Evolutionary conservation across 805 yeast genomes (phyloP).

Genomic region (Ogataea saltuana): DNA sequence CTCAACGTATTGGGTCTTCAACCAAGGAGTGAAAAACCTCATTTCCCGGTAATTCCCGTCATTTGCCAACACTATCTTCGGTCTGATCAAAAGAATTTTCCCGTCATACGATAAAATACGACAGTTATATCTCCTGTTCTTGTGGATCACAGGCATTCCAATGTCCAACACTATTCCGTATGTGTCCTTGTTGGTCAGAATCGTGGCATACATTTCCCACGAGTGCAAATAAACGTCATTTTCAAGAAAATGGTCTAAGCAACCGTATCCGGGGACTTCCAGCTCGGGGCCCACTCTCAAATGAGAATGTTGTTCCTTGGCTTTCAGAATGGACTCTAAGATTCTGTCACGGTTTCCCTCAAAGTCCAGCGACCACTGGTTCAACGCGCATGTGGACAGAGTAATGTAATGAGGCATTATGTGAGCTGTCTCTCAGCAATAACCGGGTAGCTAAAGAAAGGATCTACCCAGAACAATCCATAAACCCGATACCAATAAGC

Average conservation of each 20-base stretch:
- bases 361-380: slow-evolving; percentile 98
- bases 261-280: slow-evolving; percentile 93
- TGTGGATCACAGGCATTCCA: slow-evolving; percentile 92
- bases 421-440: background rate
- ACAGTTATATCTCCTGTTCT: slow-evolving; percentile 88
- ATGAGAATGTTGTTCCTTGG: slow-evolving; percentile 73
- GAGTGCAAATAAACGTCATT: slow-evolving; percentile 85
- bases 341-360: slow-evolving; percentile 96
- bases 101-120: slow-evolving; percentile 81
- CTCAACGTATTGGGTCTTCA: slow-evolving; percentile 74
- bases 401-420: slow-evolving; percentile 85
- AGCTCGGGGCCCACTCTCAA: slow-evolving; percentile 96
- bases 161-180: slow-evolving; percentile 81
- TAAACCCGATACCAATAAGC: too few relatives aligned
- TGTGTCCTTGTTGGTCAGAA: slow-evolving; percentile 66
- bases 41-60: slow-evolving; percentile 98
- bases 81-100: slow-evolving; percentile 80
- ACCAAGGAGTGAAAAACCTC: slow-evolving; percentile 97
- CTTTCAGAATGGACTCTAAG: slow-evolving; percentile 71
- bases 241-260: slow-evolving; percentile 91
- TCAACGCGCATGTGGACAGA: slow-evolving; percentile 88
- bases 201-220: slow-evolving; percentile 91
- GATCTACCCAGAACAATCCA: too few relatives aligned
- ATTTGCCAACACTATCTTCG: slow-evolving; percentile 90
- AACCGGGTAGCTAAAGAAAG: background rate